Conservation (phyloP, 139 green algal genomes). For the Chlorella vulgaris region DNA sequence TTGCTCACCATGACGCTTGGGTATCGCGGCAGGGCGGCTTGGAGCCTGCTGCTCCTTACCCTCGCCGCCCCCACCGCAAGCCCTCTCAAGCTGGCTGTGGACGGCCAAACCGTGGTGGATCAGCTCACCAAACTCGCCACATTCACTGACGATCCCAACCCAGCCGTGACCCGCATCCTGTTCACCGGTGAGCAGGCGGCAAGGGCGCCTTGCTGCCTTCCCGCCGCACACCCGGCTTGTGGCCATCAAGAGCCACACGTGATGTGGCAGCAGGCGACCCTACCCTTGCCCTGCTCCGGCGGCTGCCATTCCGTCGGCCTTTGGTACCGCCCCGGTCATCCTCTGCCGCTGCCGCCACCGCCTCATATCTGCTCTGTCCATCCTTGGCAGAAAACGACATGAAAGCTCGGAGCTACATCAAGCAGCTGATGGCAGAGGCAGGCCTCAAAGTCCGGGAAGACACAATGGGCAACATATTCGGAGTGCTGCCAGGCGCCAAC, state of each 20-base stretch:
- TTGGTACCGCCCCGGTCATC: too few species aligned
- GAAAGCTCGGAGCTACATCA: conserved; percentile 77
- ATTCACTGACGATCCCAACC: conserved; percentile 80
- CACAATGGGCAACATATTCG: conserved; percentile 93
- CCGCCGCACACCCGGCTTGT: background rate
- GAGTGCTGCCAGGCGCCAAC: conserved; percentile 70
- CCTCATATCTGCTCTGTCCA: background rate
- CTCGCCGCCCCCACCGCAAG: background rate
- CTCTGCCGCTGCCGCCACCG: too few species aligned
- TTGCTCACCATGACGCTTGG: background rate
- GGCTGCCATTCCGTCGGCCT: too few species aligned
- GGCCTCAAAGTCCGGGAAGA: conserved; percentile 80
- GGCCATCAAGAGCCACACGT: too few species aligned
- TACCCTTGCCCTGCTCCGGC: too few species aligned
- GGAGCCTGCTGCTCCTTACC: conserved; percentile 1
- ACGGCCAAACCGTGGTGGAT: conserved; percentile 22
- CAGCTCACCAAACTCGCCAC: conserved; percentile 80
- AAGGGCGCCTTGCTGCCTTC: background rate
- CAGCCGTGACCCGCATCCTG: conserved; percentile 91
- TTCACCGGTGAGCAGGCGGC: conserved; percentile 70
- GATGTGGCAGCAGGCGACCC: too few species aligned
- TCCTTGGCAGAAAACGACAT: conserved; percentile 67
- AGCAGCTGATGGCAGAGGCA: conserved; percentile 78
- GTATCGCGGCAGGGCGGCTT: background rate
- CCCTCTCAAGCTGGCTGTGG: conserved; percentile 8